A percentile compares a stretch with the other conserved stretches of the same genome.
phyloP scores from a whole-genome alignment of 208 protist species.

The Spongospora subterranea region DNA sequence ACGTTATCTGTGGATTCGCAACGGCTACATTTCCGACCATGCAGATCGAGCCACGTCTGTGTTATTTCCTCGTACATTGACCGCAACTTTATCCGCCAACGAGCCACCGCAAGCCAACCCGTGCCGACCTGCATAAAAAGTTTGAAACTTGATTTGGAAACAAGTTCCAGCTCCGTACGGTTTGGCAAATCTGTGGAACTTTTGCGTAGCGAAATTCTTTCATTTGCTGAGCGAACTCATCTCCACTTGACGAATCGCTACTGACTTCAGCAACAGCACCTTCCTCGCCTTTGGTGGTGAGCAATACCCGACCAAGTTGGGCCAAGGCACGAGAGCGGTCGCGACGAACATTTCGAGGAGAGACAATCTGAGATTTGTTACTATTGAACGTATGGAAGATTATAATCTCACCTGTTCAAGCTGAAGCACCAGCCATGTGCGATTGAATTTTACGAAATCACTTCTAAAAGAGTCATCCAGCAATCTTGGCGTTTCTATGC shows the following conservation, averaged over 20 bases:
- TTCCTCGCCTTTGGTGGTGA: neutral
- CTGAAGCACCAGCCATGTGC: neutral
- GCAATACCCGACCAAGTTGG: constrained; percentile 33
- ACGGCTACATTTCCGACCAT: constrained; percentile 9
- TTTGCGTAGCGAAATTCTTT: neutral
- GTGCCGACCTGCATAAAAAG: neutral
- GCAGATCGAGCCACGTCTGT: neutral
- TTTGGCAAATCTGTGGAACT: neutral
- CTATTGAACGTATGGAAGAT: neutral
- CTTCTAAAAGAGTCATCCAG: neutral
- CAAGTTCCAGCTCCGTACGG: neutral
- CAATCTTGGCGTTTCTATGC: constrained; percentile 28
- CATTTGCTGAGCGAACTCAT: constrained; percentile 2
- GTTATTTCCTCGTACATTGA: neutral
- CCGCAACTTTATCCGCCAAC: constrained; percentile 23
- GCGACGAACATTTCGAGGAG: constrained; percentile 46
- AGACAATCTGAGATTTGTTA: constrained; percentile 29
- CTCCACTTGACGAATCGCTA: constrained; percentile 50
- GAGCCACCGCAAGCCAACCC: constrained; percentile 8
- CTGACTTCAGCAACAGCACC: neutral
- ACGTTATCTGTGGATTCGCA: constrained; percentile 10
- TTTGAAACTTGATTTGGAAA: neutral
- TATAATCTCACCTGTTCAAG: constrained; percentile 31
- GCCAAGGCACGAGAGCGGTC: neutral
- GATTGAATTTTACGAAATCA: constrained; percentile 48